Conservation (phyloP, 2,329 filamentous ascomycete genomes). For the Curvularia eragrostidis region DNA sequence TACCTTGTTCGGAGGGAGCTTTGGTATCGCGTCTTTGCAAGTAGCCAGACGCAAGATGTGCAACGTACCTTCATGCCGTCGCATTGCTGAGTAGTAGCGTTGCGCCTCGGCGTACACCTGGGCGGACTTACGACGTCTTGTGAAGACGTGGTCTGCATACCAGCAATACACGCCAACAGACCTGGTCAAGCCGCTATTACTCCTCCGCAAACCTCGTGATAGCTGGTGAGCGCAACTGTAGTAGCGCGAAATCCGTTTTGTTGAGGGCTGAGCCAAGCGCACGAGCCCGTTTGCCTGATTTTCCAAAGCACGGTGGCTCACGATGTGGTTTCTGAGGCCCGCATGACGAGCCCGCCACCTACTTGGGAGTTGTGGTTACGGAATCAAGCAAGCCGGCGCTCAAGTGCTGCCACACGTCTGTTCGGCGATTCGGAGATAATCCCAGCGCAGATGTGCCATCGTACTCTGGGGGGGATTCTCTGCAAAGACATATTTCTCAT, state of each 20-base stretch:
- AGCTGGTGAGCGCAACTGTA: neutral
- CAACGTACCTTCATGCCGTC: neutral
- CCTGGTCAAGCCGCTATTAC: neutral
- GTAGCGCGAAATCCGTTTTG: neutral
- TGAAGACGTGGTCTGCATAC: neutral
- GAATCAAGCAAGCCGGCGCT: neutral
- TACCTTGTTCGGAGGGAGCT: neutral
- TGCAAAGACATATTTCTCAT: neutral
- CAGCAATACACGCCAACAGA: neutral
- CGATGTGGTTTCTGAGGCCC: neutral
- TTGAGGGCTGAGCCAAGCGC: neutral
- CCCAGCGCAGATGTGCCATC: neutral
- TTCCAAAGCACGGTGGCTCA: neutral
- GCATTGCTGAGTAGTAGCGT: neutral
- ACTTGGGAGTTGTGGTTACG: neutral
- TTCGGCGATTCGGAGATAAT: neutral
- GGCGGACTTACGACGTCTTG: neutral
- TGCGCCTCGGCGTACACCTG: neutral
- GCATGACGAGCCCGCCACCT: neutral
- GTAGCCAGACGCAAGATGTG: neutral
- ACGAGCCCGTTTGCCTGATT: neutral
- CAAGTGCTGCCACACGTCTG: neutral
- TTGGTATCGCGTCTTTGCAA: neutral
- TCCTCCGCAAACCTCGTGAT: too few relatives aligned
- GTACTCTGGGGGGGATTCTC: neutral